Base-by-base conservation (phyloP, 495 filamentous ascomycete species). In the Jackrogersella multiformis region DNA sequence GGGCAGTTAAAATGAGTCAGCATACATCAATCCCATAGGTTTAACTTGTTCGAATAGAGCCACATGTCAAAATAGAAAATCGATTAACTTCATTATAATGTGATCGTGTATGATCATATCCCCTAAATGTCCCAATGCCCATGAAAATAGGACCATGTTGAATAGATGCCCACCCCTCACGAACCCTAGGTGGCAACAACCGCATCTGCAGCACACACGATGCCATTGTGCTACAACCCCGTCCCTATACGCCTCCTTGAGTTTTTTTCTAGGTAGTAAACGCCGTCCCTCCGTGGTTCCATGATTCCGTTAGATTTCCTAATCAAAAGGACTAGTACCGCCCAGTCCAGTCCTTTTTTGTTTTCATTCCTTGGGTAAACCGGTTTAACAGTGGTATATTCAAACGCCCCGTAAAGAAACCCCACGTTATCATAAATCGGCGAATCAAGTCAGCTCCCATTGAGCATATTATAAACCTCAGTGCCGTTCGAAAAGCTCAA, bases 321-420 rank as follows among this genome's bases (percentile, higher is more conserved):
- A 49, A 41, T 61, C 32, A 34, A 48, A 51, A 39, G 21, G 34
- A 46, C 36, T 34, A 12, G 15, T 45, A 13, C 41, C 56, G 35
- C 35, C 51, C 16, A 64, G 26, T 12, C 57, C 38, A 24, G 21
- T 16, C 49, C 10, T 16, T 62, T 48, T 46, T 55, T 49, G 12
- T 49, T 57, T 56, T 58, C 56, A 34, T 57, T 35, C 64, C 51
- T 41, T 32, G 12, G 15, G 36, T 44, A 53, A 61, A 20, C 42
- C 56, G 39, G 34, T 61, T 28, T 58, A 57, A 57, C 30, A 49
- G 45, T 57, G 67, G 67, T 70, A 70, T 70, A 65, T 42, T 58
- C 28, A 9, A 61, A 65, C 61, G 61, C 67, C 67, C 61, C 42
- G 7, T 45, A 58, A 65, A 61, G 32, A 42, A 69, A 64, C 53